Base-by-base conservation (phyloP, 202 grass and related monocot species). In the Cymbopogon flexuosus region DNA sequence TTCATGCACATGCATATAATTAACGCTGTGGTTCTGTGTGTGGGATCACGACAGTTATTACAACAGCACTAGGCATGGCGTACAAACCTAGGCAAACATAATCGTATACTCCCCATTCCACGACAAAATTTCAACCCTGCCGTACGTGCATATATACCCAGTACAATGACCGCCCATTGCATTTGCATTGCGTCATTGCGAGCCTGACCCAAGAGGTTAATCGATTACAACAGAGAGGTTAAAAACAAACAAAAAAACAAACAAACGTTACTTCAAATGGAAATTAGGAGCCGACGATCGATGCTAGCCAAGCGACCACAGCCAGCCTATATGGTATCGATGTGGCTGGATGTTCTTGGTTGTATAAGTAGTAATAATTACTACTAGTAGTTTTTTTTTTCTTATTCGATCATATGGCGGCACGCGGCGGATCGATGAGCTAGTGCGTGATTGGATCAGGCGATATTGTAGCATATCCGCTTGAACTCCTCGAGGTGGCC, bases 401-500 rank as follows among this genome's bases (percentile, higher is more conserved):
- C 73, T 76, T 62, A 27, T 61, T 43, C 36, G 40, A 10, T 43
- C 41, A 45, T 11, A 45, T 31, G 8, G 8, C 12, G 36, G 23
- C 13, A 3, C 47, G 16, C 49, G 51, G 51, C 5, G 2, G 19
- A 13, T 3, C 30, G 10, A 11, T 42, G 5, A 30, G n/a, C 51
- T 45, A 72, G 8, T 49, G 2, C 13, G 29, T n/a, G 31, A 74
- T 19, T 30, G 42, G 31, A 8, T 27, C 51, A 81, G 12, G 41
- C 61, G 18, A 86, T 66, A 22, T 39, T 63, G 78, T 82, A 76
- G 73, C 84, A 90, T 30, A 82, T 74, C 42, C 52, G 64, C 35
- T 90, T 88, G 65, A 90, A 90, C 58, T 77, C 41, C 18, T 79
- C 73, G 31, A 90, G 43, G 18, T 83, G 81, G 2, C 62, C 68